Percentiles rank a stretch among this genome's conserved stretches.
Conservation (phyloP, 805 yeast genomes). For the Candida sanyiensis region DNA sequence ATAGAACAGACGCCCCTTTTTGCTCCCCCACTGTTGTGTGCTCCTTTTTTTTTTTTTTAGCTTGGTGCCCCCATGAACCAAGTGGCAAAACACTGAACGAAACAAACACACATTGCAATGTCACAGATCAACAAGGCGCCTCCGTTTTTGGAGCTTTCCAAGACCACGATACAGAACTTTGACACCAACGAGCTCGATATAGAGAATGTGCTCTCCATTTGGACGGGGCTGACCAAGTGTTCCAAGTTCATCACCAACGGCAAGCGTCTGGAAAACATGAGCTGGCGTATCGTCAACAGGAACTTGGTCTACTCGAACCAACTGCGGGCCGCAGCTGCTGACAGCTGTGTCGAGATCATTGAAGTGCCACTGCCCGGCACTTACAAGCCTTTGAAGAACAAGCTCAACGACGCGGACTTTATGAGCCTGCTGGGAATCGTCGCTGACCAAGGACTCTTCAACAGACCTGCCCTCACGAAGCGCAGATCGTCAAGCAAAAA, state of each 20-base stretch:
- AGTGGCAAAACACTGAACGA: not conserved
- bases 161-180: slow-evolving; percentile 22
- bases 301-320: slow-evolving; percentile 20
- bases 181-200: slow-evolving; percentile 30
- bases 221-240: slow-evolving; percentile 34
- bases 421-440: slow-evolving; percentile 24
- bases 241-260: slow-evolving; percentile 27
- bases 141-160: slow-evolving; percentile 26
- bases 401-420: slow-evolving; percentile 25
- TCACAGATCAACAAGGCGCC: slow-evolving; percentile 25
- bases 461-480: slow-evolving; percentile 19
- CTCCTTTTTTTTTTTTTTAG: not conserved
- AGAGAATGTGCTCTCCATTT: slow-evolving; percentile 35
- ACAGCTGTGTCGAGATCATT: slow-evolving; percentile 7
- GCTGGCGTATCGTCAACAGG: slow-evolving; percentile 30
- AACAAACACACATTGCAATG: slow-evolving; percentile 5
- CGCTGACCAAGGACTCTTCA: slow-evolving; percentile 20
- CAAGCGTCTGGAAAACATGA: slow-evolving; percentile 27
- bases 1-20: no score
- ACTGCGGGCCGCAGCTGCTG: slow-evolving; percentile 8
- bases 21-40: no score
- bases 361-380: slow-evolving; percentile 5
- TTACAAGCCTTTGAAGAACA: slow-evolving; percentile 14
- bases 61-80: slow-evolving; percentile 1
- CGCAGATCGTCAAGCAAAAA: slow-evolving; percentile 19